Conservation (phyloP, 345 rosid genomes). For the Moricandia moricandioides region DNA sequence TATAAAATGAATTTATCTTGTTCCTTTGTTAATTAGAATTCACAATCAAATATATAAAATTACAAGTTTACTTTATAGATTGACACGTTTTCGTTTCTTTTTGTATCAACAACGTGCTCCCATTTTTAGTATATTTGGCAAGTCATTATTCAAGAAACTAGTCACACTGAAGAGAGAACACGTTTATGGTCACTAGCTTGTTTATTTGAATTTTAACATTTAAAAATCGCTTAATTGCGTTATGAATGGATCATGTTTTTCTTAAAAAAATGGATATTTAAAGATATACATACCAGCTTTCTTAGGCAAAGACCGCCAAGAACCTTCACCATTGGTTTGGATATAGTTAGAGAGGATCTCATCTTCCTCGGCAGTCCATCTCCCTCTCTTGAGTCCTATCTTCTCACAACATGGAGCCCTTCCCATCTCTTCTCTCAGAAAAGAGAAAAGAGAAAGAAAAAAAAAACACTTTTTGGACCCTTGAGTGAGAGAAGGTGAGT, state of each 20-base stretch:
- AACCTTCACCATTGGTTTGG: constrained; percentile 73
- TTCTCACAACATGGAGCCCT: constrained; percentile 92
- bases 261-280: neutral
- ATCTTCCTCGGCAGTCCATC: constrained; percentile 91
- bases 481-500: constrained; percentile 24
- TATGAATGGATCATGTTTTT: neutral
- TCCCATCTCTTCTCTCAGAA: constrained; percentile 48
- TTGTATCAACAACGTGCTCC: neutral
- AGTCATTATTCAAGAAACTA: neutral
- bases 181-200: neutral
- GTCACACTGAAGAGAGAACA: neutral
- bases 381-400: constrained; percentile 74
- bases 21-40: neutral
- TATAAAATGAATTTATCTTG: neutral
- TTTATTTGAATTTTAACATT: neutral
- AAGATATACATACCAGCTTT: constrained; percentile 58
- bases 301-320: constrained; percentile 84
- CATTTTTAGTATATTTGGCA: neutral
- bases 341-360: constrained; percentile 57
- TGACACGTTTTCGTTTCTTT: neutral
- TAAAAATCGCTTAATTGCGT: neutral
- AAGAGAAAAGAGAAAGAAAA: neutral
- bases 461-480: constrained; percentile 26
- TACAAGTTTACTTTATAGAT: neutral
- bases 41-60: neutral